Conservation (phyloP, 169 alveolate species). For the Plasmodium chabaudi region DNA sequence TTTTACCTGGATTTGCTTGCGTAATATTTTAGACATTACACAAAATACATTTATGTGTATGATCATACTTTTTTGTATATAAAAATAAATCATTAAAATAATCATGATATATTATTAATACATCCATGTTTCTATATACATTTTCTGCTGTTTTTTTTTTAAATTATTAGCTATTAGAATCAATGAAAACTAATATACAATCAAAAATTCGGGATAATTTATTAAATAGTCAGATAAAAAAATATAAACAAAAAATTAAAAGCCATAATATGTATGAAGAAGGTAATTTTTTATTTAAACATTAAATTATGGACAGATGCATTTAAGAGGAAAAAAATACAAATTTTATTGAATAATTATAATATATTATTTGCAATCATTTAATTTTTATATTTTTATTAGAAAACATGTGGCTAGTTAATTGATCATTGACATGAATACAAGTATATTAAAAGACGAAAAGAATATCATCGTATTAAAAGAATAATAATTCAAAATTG, state of each 20-base stretch:
- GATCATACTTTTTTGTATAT: not conserved
- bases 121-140: not conserved
- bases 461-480: too few species aligned
- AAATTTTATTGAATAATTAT: too few species aligned
- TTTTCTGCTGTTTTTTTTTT: not conserved
- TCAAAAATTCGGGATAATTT: conserved; percentile 39
- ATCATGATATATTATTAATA: too few species aligned
- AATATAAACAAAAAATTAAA: conserved; percentile 31
- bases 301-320: not conserved
- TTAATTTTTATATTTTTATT: too few species aligned
- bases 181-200: conserved; percentile 12
- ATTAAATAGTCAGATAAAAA: conserved; percentile 21
- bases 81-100: not conserved
- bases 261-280: conserved; percentile 30
- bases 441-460: too few species aligned
- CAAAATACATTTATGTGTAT: not conserved
- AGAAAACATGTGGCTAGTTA: too few species aligned
- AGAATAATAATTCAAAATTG: too few species aligned
- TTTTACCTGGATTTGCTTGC: conserved; percentile 61
- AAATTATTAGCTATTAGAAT: conserved; percentile 30
- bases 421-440: too few species aligned
- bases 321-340: not conserved
- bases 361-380: too few species aligned
- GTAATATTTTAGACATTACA: conserved; percentile 11
- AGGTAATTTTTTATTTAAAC: conserved; percentile 15